Percentiles rank a stretch among this genome's conserved stretches.
Conservation (phyloP, 1,284 basidiomycete genomes). For the Porodaedalea pini region DNA sequence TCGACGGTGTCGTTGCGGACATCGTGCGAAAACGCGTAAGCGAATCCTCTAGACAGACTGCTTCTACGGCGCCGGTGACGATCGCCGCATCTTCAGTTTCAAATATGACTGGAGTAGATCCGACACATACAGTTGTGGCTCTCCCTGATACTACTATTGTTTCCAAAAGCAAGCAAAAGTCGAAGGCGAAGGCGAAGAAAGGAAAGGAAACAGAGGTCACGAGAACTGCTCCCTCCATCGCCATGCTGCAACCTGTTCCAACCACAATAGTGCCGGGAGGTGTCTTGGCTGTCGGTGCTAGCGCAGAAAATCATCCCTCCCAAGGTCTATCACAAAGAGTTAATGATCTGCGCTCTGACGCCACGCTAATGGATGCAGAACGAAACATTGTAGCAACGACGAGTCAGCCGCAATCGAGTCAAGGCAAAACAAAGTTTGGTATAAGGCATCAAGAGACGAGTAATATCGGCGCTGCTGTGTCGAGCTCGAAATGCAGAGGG, state of each 20-base stretch:
- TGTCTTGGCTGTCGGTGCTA: too few species aligned
- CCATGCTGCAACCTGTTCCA: too few species aligned
- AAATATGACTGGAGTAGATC: background rate
- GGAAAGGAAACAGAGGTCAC: too few species aligned
- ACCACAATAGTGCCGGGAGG: too few species aligned
- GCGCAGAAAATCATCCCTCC: too few species aligned
- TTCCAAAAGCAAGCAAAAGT: background rate
- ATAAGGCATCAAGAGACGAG: background rate
- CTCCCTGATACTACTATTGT: background rate
- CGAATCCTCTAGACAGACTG: background rate
- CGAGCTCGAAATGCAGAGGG: too few species aligned
- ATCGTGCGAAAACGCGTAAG: background rate
- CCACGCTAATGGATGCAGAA: background rate
- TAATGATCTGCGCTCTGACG: too few species aligned
- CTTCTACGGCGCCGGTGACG: background rate
- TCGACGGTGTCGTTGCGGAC: slow-evolving; percentile 2
- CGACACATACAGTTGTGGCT: background rate
- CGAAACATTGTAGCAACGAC: background rate
- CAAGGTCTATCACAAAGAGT: too few species aligned
- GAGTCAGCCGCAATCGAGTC: background rate
- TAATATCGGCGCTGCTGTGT: background rate
- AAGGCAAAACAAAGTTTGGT: background rate
- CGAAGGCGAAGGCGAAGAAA: background rate
- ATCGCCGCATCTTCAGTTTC: slow-evolving; percentile 4
- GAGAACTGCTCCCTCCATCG: too few species aligned